These are phyloP conservation scores for Diutina ranongensis DNA, from an alignment of 1,139 yeast species.

Conservation along the genomic window DNA sequence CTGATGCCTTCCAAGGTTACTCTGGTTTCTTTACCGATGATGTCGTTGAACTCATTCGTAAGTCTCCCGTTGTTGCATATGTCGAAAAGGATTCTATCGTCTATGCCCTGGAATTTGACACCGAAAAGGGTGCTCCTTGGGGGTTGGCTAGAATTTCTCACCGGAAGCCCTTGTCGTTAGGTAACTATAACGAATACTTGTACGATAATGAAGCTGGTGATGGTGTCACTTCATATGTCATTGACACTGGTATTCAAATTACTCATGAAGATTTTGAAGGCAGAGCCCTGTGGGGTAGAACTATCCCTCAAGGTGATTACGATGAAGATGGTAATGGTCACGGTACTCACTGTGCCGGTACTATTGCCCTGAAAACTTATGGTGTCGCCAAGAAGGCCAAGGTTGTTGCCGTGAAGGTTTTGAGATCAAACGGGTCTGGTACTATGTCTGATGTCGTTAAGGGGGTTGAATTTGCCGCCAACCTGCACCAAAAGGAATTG, in stretches of 20 bases:
- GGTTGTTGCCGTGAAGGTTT: slow-evolving; percentile 67
- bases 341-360: slow-evolving; percentile 86
- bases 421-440: slow-evolving; percentile 70
- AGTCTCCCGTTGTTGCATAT: slow-evolving; percentile 60
- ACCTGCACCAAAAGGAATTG: slow-evolving; percentile 47
- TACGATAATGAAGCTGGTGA: slow-evolving; percentile 79
- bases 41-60: slow-evolving; percentile 59
- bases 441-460: slow-evolving; percentile 71
- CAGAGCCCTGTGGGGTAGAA: slow-evolving; percentile 90
- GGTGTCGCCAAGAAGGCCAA: slow-evolving; percentile 75
- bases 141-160: slow-evolving; percentile 93
- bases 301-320: slow-evolving; percentile 73
- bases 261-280: slow-evolving; percentile 79
- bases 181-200: slow-evolving; percentile 76
- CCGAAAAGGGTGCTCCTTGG: slow-evolving; percentile 90
- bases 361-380: slow-evolving; percentile 60
- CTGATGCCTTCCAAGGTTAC: slow-evolving; percentile 47
- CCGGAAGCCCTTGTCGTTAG: slow-evolving; percentile 62
- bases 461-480: slow-evolving; percentile 72
- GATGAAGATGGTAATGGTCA: slow-evolving; percentile 93
- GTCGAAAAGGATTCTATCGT: slow-evolving; percentile 79
- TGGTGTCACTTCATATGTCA: slow-evolving; percentile 86
- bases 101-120: slow-evolving; percentile 44
- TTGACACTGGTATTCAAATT: slow-evolving; percentile 86
- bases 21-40: slow-evolving; percentile 66